Evolutionary conservation across 768 basidiomycete species (phyloP), one percentile per base, ranked within the genome.

Genomic region (Rhizopogon sp.): DNA sequence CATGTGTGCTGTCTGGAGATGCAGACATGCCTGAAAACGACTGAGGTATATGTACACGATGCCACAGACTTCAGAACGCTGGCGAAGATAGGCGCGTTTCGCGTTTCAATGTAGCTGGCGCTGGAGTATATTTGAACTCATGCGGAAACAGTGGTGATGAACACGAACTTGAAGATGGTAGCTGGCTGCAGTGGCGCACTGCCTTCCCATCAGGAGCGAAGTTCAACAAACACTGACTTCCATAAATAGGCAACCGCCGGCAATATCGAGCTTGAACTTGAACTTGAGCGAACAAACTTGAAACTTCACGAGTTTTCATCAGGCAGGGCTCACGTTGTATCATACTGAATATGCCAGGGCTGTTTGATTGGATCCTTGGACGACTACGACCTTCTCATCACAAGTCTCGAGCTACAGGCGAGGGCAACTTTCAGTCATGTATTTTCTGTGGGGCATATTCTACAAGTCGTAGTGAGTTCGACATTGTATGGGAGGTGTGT

Each of bases 401-500:
- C 31, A 13, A 35, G 3, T 8, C 7, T 37, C 35, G 35, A 37
- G 11, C 11, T 37, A 37, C 35, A 37, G 35, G 35, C 35, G 35
- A 43, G 25, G 9, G 20, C 25, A 17, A 14, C 14, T 39, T 35
- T 14, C 37, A 33, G 17, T 45, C 52, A 1, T 68, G 67, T 33
- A 10, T 57, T 22, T 83, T 83, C 64, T 83, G 82, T 58, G 60
- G 72, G 52, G 74, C 74, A 1, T 72, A 72, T 40, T 52, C 60
- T 31, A 66, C 68, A 53, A 73, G 72, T 17, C 63, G 64, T 4
- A 22, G 49, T 20, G 78, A 74, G 1, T 84, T 82, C 57, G 63
- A 76, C 17, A 64, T 84, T 25, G 58, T 77, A 1, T 82, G 77
- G 67, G 79, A 83, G 76, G 82, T 75, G 57, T 37, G 35, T 37